Base-by-base conservation (phyloP, 208 protist genomes). In the Leishmania tarentolae region DNA sequence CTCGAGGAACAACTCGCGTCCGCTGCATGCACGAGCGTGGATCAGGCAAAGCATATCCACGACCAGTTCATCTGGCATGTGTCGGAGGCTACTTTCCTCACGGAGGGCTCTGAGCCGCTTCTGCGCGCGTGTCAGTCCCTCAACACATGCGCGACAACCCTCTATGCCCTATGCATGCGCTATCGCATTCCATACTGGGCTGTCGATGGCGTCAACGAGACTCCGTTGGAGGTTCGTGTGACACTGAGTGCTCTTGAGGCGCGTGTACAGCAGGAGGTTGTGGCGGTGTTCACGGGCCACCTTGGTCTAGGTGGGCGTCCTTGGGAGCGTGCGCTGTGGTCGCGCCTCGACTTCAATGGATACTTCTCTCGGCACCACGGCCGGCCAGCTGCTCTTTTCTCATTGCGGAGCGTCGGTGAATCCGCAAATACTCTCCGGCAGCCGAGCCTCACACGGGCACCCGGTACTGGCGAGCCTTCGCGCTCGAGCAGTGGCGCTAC, bases 61-160 rank as follows among this genome's bases (percentile, higher is more conserved):
- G 92, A 95, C 80, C 86, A 85, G n/a, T 95, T 93, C 52, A 86
- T 97, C 13, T 97, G 93, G 93, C 72, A 80, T 56, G 83, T 95
- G 28, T 80, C 92, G 31, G 92, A 97, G 75, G 92, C 87, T 5
- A 90, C 84, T 53, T 94, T 97, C 53, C 84, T 94, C 37, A 90
- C 90, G 3, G 87, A 90, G 42, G 89, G 87, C 65, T 87, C 85
- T 7, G 90, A 89, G 63, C 69, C 81, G 68, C 71, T 95, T 19
- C 80, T 87, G 28, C 47, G 65, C 9, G 91, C 94, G 15, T 94
- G 91, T 72, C 87, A 88, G 65, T 76, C 86, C n/a, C 82, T 88
- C 69, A 84, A 86, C 69, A 77, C 61, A 3, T 87, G 83, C 47
- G 73, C 83, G 50, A 82, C 91, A 57, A 86, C 86, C 42, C 86